Base-by-base conservation (phyloP, 2,329 filamentous ascomycete species). In the Aurifilum marmelostoma region DNA sequence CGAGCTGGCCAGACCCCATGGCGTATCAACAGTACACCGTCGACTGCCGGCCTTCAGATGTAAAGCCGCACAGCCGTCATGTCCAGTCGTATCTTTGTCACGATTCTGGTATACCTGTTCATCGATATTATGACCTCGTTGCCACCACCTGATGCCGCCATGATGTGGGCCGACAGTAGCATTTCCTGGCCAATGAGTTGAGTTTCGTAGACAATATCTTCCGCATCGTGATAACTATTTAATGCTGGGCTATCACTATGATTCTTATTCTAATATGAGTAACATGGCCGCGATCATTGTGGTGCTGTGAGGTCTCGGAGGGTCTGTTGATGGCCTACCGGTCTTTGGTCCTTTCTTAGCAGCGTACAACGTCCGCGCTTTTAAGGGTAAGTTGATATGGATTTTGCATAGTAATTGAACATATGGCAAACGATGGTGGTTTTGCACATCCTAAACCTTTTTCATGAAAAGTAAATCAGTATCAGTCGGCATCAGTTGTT, bases 401-500 rank as follows among this genome's bases (percentile, higher is more conserved):
- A 24, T n/a, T n/a, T n/a, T n/a, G n/a, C n/a, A n/a, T 27, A 14
- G n/a, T 6, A n/a, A 24, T 9, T 24, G 6, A 52, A 1, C 5
- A 12, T n/a, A n/a, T 52, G n/a, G n/a, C 12, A 27, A 24, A 11
- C 21, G n/a, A 52, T 52, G 11, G 47, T 9, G 47, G 27, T 27
- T 52, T n/a, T 52, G 7, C 34, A 29, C 47, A 43, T 58, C 54
- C 64, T 43, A n/a, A 66, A 66, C 24, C 24, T 59, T 7, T 50
- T 56, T 21, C 34, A 27, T 66, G 18, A 66, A n/a, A n/a, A n/a
- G n/a, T n/a, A 18, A 47, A 21, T 16, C 43, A 47, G 43, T 47
- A 47, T 47, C 16, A 47, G 43, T 47, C 7, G 43, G 43, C 43
- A 47, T 3, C 43, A 47, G 43, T 21, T 47, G 43, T 18, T 47